Evolutionary conservation across 2,329 filamentous ascomycete species (phyloP), one percentile per base, ranked within the genome.

Genomic region (Aaosphaeria pasadenensis): DNA sequence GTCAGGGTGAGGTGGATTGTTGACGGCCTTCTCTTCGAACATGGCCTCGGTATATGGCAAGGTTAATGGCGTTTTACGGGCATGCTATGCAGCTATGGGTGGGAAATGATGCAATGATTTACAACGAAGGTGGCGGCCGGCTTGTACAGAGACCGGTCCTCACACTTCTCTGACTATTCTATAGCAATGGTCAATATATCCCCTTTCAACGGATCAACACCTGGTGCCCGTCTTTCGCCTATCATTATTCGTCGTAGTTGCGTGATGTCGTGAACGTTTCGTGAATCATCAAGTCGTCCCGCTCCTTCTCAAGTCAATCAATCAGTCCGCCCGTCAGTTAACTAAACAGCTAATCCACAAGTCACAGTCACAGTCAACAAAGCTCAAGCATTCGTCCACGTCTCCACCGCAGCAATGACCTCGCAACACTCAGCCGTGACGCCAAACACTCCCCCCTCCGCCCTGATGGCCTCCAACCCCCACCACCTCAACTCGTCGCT

Each of bases 381-480:
- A 36, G 17, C 28, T 48, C 17, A 32, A 17, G 11, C 48, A 11
- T 39, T 42, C 41, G 58, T 46, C 57, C 63, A 65, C 24, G 52
- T 59, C 28, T 53, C 49, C 39, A 64, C 56, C 1, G 57, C 64
- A 43, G 60, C 46, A 24, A 59, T 49, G 6, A 67, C 59, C 31
- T 57, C 58, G 42, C 46, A 42, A 30, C 54, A 57, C 6, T 50
- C 39, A 4, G 45, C 56, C 24, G 60, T 61, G 6, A 61, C 60
- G 11, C 63, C 61, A 54, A 66, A 64, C 44, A 66, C 43, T 28
- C 64, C 62, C 9, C 60, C 62, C 40, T 65, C 64, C 5, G 62
- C 54, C 39, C 35, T 61, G 6, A 66, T 49, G 5, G 51, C 52
- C 46, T 64, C 56, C 45, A 69, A 48, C 36, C 58, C 60, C 60